These are phyloP conservation scores for Kernera saxatilis DNA, from an alignment of 345 rosid species.

Conservation along the genomic window DNA sequence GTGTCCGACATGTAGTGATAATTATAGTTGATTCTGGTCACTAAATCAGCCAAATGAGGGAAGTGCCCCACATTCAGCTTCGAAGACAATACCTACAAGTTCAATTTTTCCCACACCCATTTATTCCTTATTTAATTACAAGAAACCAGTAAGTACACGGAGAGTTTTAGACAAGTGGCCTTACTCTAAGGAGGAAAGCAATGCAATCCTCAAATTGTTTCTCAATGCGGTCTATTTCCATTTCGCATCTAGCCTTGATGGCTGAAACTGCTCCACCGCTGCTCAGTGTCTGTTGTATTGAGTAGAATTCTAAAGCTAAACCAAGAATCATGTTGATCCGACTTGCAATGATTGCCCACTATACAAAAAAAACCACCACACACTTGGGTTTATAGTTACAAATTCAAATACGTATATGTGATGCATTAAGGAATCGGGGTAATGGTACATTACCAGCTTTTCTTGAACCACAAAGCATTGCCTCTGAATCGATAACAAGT, in stretches of 20 bases:
- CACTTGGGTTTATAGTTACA: not conserved
- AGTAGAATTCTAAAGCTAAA: constrained; percentile 86
- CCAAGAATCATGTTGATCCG: constrained; percentile 85
- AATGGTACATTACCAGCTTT: constrained; percentile 59
- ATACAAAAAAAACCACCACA: constrained; percentile 20
- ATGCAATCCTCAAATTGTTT: constrained; percentile 90
- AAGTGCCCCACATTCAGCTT: constrained; percentile 89
- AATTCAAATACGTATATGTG: not conserved
- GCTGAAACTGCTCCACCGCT: constrained; percentile 76
- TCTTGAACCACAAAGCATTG: constrained; percentile 98
- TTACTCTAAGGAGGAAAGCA: constrained; percentile 88
- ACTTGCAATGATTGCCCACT: constrained; percentile 95
- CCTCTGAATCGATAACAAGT: constrained; percentile 85
- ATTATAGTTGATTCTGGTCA: constrained; percentile 90
- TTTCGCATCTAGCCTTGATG: constrained; percentile 76
- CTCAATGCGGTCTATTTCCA: constrained; percentile 75
- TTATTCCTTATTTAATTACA: not conserved
- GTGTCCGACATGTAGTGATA: constrained; percentile 86
- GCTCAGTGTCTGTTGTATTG: constrained; percentile 75
- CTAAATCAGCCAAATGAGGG: constrained; percentile 92
- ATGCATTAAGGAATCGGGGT: constrained; percentile 10
- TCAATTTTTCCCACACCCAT: not conserved
- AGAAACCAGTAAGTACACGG: not conserved
- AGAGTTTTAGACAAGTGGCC: constrained; percentile 1
- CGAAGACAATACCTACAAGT: constrained; percentile 73